Conservation (phyloP, 495 filamentous ascomycete genomes). For the Podospora pseudoanserina region DNA sequence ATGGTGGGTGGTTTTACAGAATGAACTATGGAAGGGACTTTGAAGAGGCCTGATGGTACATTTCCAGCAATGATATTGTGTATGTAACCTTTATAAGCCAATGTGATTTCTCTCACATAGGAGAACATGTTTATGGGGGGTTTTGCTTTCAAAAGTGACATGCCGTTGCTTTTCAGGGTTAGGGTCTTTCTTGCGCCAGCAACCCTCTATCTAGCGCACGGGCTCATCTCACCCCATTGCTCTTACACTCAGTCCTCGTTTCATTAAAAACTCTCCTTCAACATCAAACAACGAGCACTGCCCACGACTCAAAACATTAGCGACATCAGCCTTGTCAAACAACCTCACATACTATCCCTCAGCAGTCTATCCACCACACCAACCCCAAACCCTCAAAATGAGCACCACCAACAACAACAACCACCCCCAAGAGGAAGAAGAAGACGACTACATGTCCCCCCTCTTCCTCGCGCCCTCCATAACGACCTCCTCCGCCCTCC, state of each 20-base stretch:
- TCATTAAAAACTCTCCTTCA: not conserved
- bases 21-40: not conserved
- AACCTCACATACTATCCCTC: too few species aligned
- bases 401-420: not conserved
- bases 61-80: too few species aligned
- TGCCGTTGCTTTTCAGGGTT: not conserved
- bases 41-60: too few species aligned
- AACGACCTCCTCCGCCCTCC: not conserved
- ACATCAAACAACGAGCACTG: not conserved
- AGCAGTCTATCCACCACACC: not conserved
- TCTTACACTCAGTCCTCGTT: not conserved
- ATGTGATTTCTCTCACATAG: too few species aligned
- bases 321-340: not conserved
- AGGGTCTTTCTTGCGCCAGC: not conserved
- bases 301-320: not conserved
- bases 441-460: slow-evolving; percentile 68
- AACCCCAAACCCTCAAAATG: slow-evolving; percentile 1
- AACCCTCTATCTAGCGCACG: not conserved
- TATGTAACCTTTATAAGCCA: too few species aligned
- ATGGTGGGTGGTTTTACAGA: not conserved
- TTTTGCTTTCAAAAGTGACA: too few species aligned
- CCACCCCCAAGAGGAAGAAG: slow-evolving; percentile 31
- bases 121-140: too few species aligned
- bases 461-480: slow-evolving; percentile 38
- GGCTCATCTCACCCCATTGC: not conserved